A percentile compares a stretch with the other conserved stretches of the same genome.
phyloP scores from a whole-genome alignment of 441 rosid genomes.

The Mallotus japonicus region DNA sequence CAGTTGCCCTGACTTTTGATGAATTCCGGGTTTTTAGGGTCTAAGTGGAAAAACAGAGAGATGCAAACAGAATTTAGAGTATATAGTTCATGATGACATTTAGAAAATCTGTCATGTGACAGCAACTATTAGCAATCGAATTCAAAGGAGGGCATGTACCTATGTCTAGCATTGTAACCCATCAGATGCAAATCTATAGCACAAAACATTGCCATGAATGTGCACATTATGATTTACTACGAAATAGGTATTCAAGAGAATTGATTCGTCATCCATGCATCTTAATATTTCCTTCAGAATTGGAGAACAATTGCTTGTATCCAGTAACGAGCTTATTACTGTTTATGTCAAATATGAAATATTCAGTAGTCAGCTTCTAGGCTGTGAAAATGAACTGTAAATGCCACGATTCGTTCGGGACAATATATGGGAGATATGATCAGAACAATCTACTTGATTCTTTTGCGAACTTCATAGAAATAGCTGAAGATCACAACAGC shows the following conservation, averaged over 20 bases:
- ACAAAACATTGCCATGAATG: no score
- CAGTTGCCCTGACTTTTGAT: conserved; percentile 5
- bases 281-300: not conserved
- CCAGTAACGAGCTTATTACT: not conserved
- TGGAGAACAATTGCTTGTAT: not conserved
- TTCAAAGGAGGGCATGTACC: not conserved
- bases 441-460: conserved; percentile 44
- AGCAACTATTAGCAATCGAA: not conserved
- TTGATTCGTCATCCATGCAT: not conserved
- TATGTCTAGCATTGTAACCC: not conserved
- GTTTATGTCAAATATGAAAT: not conserved
- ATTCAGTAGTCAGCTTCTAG: conserved; percentile 2
- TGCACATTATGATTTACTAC: not conserved
- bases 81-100: not conserved
- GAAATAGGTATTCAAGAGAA: not conserved
- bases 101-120: not conserved
- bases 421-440: not conserved
- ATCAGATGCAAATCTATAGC: not conserved
- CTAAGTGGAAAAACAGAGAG: not conserved
- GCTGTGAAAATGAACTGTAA: not conserved
- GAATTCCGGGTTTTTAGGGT: not conserved
- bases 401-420: not conserved
- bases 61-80: not conserved
- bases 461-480: conserved; percentile 69
- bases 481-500: conserved; percentile 80